A percentile compares a stretch with the other conserved stretches of the same genome.
These are phyloP conservation scores for Blastomyces percursus DNA, from an alignment of 2,329 filamentous ascomycete genomes.

Conservation along the genomic window DNA sequence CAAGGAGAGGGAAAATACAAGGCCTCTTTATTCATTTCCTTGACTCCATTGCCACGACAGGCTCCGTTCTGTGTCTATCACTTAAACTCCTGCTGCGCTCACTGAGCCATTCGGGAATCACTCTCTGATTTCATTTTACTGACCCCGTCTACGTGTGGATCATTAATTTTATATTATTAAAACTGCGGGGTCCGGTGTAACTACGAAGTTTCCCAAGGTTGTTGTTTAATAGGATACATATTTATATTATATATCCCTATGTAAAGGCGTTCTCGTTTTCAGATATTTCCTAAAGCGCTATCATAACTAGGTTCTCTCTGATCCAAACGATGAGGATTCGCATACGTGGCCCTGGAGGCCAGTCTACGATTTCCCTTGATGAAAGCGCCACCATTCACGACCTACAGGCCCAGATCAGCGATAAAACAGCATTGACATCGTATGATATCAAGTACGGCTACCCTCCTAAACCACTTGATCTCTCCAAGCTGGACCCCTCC, in stretches of 20 bases:
- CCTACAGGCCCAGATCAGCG: slow-evolving; percentile 34
- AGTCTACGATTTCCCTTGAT: slow-evolving; percentile 56
- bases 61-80: neutral
- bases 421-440: slow-evolving; percentile 51
- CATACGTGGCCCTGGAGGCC: slow-evolving; percentile 62
- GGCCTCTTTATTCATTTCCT: neutral
- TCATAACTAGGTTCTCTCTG: neutral
- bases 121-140: neutral
- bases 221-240: neutral
- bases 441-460: slow-evolving; percentile 79
- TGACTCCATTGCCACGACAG: neutral
- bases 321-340: slow-evolving; percentile 54
- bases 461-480: slow-evolving; percentile 55
- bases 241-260: neutral
- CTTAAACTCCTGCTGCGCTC: neutral
- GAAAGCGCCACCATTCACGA: slow-evolving; percentile 48
- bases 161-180: neutral
- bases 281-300: neutral
- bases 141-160: neutral
- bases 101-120: neutral
- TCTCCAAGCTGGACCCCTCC: slow-evolving; percentile 42
- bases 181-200: no score
- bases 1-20: neutral
- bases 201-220: neutral
- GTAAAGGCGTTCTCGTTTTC: neutral